A percentile compares a stretch with the other conserved stretches of the same genome.
Evolutionary conservation across 345 rosid genomes (phyloP).

Genomic region (Murraya paniculata): DNA sequence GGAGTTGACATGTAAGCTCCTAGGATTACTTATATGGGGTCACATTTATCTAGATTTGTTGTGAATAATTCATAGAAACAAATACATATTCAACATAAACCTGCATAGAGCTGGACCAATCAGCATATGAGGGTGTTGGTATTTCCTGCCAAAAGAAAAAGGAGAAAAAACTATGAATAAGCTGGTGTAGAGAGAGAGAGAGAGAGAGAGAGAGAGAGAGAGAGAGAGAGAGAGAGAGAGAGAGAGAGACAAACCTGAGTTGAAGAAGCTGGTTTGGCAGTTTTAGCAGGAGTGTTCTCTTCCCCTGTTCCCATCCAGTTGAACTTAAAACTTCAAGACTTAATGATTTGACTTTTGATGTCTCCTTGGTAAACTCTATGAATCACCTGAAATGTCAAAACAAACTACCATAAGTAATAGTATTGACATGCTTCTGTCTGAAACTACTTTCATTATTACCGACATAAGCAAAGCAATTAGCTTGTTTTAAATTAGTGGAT

Average conservation of each 20-base stretch:
- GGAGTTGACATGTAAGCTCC: constrained; percentile 23
- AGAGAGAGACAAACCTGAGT: constrained; percentile 46
- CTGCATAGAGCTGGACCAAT: constrained; percentile 93
- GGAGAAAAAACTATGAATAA: constrained; percentile 7
- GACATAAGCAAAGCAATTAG: not conserved
- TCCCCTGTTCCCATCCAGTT: constrained; percentile 74
- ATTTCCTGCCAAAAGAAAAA: constrained; percentile 48
- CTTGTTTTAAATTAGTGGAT: not conserved
- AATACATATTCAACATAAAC: constrained; percentile 32
- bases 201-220: not conserved
- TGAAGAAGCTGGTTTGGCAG: constrained; percentile 71
- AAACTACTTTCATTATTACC: not conserved
- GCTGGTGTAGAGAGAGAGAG: not conserved
- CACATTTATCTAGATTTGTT: constrained; percentile 7
- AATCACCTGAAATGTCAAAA: constrained; percentile 23
- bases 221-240: not conserved
- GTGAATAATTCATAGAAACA: constrained; percentile 14
- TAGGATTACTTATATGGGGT: constrained; percentile 1
- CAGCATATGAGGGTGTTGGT: constrained; percentile 69
- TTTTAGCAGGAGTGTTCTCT: constrained; percentile 61
- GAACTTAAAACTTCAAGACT: constrained; percentile 10
- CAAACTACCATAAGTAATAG: constrained; percentile 11
- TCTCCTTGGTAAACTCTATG: constrained; percentile 11
- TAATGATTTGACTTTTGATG: constrained; percentile 5
- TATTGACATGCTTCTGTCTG: constrained; percentile 4